phyloP scores from a whole-genome alignment of 31 red algal genomes.

The Pterothamnion heteromorphum region DNA sequence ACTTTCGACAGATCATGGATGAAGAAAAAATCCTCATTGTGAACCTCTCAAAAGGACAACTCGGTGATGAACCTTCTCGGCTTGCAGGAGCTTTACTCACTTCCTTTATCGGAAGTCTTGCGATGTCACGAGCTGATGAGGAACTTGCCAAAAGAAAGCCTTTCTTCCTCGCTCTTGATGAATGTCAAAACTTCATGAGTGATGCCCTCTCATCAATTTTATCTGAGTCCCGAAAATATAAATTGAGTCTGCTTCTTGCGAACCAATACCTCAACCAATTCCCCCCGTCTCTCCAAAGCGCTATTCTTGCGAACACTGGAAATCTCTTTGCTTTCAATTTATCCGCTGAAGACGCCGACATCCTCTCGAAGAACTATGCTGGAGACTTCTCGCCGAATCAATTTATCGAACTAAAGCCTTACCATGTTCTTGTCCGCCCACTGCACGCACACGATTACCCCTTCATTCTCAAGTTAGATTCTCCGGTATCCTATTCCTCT shows the following conservation, averaged over 20 bases:
- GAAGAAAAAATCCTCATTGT: background rate
- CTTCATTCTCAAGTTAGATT: no score
- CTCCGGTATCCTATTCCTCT: no score
- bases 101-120: background rate
- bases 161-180: background rate
- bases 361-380: no score
- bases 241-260: background rate
- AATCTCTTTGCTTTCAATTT: background rate
- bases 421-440: no score
- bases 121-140: background rate
- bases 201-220: background rate
- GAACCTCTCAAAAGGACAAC: background rate
- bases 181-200: background rate
- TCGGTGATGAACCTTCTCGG: background rate
- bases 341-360: background rate
- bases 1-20: background rate
- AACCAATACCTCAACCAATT: background rate
- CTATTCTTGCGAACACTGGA: background rate
- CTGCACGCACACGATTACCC: no score
- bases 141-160: background rate
- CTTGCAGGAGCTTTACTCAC: background rate
- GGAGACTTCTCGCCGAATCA: no score
- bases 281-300: background rate
- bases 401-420: no score
- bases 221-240: background rate